Base-by-base conservation (phyloP, 1,139 yeast genomes). In the Diutina mesorugosa region DNA sequence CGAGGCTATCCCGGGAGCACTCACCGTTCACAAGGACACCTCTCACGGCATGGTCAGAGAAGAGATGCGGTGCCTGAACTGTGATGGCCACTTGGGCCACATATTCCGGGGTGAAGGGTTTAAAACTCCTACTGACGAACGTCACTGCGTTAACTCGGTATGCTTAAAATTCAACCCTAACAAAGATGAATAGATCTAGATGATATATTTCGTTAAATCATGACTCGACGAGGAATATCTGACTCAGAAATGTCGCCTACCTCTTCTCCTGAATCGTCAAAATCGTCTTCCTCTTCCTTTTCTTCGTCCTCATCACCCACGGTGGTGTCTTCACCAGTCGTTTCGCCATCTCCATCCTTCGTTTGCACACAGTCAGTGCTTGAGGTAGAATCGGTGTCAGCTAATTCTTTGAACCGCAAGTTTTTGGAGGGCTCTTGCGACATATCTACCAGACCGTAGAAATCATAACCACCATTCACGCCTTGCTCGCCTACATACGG, bases 31-130 rank as follows among this genome's bases (percentile, higher is more conserved):
- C 60, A 77, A 74, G 32, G 99, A 93, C 68, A 64, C 58, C 0
- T 69, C 84, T 9, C 71, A 72, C 57, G 98, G 98, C 0, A 89
- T 85, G 91, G 76, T 73, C 18, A 77, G 99, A 60, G 88, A 84
- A 14, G 99, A 93, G 68, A 90, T 91, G 85, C 77, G 87, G 60
- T 93, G 99, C 66, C 73, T 84, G 18, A 77, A 78, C n/a, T 93
- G 99, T 67, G 96, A 89, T 55, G 96, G 97, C 1, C 99, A 93
- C 70, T 72, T 93, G 63, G 99, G 99, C 1, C 99, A 93, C 70
- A 86, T 93, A 2, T 93, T 93, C 70, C 83, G 83, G 63, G 96
- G 96, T n/a, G 99, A 93, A 71, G 98, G 98, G 0, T 91, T 81
- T 73, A 72, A 80, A 52, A 87, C 84, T 12, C 99, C 98, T 7